These are phyloP conservation scores for Rhodotorula toruloides DNA, from an alignment of 768 basidiomycete genomes.

Conservation along the genomic window DNA sequence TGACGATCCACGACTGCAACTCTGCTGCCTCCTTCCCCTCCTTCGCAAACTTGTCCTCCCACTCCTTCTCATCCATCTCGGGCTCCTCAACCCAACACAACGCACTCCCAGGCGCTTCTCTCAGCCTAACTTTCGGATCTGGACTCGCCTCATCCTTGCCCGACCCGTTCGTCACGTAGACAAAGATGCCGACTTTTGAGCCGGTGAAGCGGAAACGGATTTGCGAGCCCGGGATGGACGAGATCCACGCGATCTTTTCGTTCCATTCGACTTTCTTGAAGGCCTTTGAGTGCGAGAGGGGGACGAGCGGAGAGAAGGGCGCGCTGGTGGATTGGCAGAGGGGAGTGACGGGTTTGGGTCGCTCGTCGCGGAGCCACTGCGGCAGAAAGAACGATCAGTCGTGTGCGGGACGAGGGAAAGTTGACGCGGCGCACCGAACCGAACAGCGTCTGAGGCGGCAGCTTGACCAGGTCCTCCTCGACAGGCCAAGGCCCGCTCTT, in stretches of 20 bases:
- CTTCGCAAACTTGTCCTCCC: background rate
- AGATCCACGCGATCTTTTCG: conserved; percentile 24
- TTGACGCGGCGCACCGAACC: conserved; percentile 8
- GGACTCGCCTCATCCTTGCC: background rate
- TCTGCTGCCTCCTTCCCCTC: background rate
- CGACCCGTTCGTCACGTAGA: conserved; percentile 20
- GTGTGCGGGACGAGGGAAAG: background rate
- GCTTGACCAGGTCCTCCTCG: conserved; percentile 2
- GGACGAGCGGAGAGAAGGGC: conserved; percentile 4
- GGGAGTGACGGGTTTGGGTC: conserved; percentile 8
- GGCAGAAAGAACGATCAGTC: background rate
- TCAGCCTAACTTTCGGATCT: background rate
- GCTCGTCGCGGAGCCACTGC: conserved; percentile 17
- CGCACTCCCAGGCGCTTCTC: conserved; percentile 11
- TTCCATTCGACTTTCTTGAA: conserved; percentile 25
- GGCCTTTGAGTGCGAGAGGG: conserved; percentile 8
- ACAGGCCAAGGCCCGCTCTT: conserved; percentile 1
- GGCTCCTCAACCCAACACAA: conserved; percentile 22
- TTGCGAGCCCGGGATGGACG: conserved; percentile 6
- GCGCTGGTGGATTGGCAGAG: conserved; percentile 11
- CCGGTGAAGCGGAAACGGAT: conserved; percentile 18
- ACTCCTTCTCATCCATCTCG: background rate
- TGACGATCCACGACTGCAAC: conserved; percentile 1
- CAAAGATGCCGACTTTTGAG: conserved; percentile 17
- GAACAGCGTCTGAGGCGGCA: conserved; percentile 10